phyloP scores from a whole-genome alignment of 495 filamentous ascomycete species.

The Aspergillus panamensis region DNA sequence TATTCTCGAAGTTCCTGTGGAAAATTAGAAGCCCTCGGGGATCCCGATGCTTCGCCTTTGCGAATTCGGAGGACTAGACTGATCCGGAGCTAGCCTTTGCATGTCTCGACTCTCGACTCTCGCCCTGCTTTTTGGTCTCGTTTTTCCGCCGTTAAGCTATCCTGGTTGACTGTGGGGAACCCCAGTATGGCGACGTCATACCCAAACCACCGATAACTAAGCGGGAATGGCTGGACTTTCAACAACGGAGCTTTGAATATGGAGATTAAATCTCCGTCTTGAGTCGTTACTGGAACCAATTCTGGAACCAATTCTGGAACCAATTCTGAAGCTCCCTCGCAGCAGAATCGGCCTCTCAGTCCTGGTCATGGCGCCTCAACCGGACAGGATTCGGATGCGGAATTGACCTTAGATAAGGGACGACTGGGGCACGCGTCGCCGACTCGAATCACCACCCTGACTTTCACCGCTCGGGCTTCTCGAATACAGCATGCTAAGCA shows the following conservation, averaged over 20 bases:
- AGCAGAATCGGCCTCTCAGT: background rate
- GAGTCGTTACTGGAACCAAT: constrained; percentile 1
- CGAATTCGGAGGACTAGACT: background rate
- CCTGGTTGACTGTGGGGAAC: background rate
- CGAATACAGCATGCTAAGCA: constrained; percentile 67
- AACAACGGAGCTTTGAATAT: background rate
- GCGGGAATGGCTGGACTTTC: background rate
- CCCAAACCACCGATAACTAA: background rate
- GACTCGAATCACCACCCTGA: constrained; percentile 62
- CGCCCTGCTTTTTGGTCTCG: background rate
- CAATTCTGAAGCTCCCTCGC: background rate
- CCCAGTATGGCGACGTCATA: background rate
- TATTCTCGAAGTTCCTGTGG: background rate
- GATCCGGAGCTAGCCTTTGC: background rate
- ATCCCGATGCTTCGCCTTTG: background rate
- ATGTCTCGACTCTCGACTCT: too few relatives aligned
- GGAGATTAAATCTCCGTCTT: background rate
- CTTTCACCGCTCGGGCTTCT: constrained; percentile 64
- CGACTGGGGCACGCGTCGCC: constrained; percentile 26
- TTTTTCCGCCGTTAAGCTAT: background rate
- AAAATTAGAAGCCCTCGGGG: background rate
- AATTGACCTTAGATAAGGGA: constrained; percentile 4
- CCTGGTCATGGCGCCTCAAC: background rate
- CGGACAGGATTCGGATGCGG: background rate
- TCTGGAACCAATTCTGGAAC: too few relatives aligned